phyloP scores from a whole-genome alignment of 2,329 filamentous ascomycete species.

The Fusarium algeriense region DNA sequence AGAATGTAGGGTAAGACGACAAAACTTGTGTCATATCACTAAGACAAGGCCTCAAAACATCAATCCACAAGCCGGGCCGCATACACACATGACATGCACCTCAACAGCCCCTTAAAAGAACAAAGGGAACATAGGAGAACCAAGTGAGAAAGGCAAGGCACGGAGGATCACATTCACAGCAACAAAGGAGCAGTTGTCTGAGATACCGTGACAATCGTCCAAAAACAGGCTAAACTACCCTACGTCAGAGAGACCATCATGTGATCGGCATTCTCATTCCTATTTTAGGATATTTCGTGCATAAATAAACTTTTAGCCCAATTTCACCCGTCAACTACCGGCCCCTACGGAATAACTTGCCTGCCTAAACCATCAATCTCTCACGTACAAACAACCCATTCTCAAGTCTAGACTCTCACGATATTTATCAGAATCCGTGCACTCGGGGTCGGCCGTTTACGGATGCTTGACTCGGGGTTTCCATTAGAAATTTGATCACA shows the following conservation, averaged over 20 bases:
- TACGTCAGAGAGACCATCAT: background rate
- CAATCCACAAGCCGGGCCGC: no score
- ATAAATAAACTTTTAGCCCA: constrained; percentile 1
- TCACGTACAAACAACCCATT: background rate
- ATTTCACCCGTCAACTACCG: constrained; percentile 13
- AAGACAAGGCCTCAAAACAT: no score
- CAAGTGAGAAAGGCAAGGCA: no score
- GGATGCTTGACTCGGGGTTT: constrained; percentile 29
- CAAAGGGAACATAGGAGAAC: no score
- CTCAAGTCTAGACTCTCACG: background rate
- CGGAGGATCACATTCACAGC: no score
- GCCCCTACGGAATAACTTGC: background rate
- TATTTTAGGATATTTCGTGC: background rate
- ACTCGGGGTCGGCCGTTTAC: constrained; percentile 26
- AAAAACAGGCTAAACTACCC: constrained; percentile 1
- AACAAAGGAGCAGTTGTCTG: no score
- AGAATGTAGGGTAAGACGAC: background rate
- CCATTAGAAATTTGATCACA: constrained; percentile 31
- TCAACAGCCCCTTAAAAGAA: no score
- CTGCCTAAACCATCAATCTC: background rate
- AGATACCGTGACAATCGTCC: background rate
- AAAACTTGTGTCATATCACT: no score
- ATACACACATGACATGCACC: no score
- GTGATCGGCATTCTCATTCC: background rate
- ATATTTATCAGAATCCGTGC: background rate